Base-by-base conservation (phyloP, 1,139 yeast genomes). In the Suzukiozyma palmioleophila region DNA sequence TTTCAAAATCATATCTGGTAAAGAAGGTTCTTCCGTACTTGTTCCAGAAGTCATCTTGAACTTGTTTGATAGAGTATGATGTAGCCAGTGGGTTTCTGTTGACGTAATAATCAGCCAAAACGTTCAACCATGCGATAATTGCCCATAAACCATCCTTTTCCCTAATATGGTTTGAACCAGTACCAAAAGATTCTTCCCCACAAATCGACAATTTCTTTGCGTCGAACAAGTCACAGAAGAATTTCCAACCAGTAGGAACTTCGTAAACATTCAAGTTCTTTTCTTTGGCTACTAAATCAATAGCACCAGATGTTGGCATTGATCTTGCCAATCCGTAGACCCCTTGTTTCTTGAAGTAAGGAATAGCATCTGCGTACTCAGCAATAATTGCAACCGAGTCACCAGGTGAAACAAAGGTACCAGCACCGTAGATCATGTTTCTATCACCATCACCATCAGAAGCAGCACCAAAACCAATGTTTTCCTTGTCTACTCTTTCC, bases 101-200 rank as follows among this genome's bases (percentile, higher is more conserved):
- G 41, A 69, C 62, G 54, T 82, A 82, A 59, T 78, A 84, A 38
- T 84, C 88, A 13, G 97, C 97, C 55, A 92, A 75, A 43, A 92
- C 86, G 57, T 94, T 94, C 57, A 94, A 77, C 98, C 98, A 92
- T 3, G 98, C 97, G 46, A 87, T 77, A 56, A 92, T 79, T 25
- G 98, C 98, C 98, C 98, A 92, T 44, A 92, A 66, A 45, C 98
- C 98, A 62, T 92, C 98, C 66, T 92, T 92, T 64, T 92, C 98
- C 60, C 98, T 84, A 48, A 94, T 85, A 59, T 92, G 98, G 66
- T 92, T 85, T 18, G 97, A 88, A 32, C 98, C 98, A 22, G 98
- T 92, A 57, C 98, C 98, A 55, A 92, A 92, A 33, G 95, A 84
- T 66, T 92, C 98, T 66, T 92, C 98, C 50, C 98, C 98, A 67